Percentiles rank a stretch among this genome's conserved stretches.
phyloP scores from a whole-genome alignment of 106 monocot species.

The Dioscorea zingiberensis region DNA sequence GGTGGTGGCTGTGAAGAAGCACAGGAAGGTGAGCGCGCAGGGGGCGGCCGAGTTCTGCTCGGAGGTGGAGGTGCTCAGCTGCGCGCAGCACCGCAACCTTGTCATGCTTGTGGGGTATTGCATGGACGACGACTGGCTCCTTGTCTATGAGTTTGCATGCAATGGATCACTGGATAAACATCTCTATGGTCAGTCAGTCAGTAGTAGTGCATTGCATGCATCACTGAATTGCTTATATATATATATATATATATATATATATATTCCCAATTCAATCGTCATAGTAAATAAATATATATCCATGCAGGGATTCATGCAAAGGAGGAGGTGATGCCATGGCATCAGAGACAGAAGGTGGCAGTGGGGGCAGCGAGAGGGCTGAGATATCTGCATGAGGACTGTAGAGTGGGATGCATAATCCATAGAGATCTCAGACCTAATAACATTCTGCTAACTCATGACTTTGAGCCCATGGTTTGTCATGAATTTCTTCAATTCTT shows the following conservation, averaged over 20 bases:
- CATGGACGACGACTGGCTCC: slow-evolving; percentile 16
- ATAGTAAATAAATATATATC: too few relatives aligned
- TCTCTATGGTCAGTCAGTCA: slow-evolving; percentile 36
- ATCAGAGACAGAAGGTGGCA: slow-evolving; percentile 27
- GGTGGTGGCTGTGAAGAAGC: slow-evolving; percentile 55
- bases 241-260: neutral
- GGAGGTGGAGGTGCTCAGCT: slow-evolving; percentile 59
- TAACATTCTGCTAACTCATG: neutral
- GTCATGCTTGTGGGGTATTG: slow-evolving; percentile 59
- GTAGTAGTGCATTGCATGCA: too few relatives aligned
- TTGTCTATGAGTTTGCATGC: slow-evolving; percentile 54
- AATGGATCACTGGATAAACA: slow-evolving; percentile 43
- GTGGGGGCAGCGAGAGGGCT: slow-evolving; percentile 53
- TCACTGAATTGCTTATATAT: too few relatives aligned
- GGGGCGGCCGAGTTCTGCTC: slow-evolving; percentile 24
- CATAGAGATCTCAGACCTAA: neutral
- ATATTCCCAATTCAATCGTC: too few relatives aligned
- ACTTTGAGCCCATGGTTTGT: slow-evolving; percentile 1
- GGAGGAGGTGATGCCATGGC: slow-evolving; percentile 3
- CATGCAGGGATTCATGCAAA: neutral
- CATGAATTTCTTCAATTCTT: too few relatives aligned
- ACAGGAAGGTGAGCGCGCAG: slow-evolving; percentile 9
- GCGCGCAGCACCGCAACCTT: slow-evolving; percentile 54
- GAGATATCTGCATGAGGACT: slow-evolving; percentile 61
- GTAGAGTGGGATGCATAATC: slow-evolving; percentile 32